Evolutionary conservation across 2,329 filamentous ascomycete species (phyloP).

Genomic region (Escovopsis sp.): DNA sequence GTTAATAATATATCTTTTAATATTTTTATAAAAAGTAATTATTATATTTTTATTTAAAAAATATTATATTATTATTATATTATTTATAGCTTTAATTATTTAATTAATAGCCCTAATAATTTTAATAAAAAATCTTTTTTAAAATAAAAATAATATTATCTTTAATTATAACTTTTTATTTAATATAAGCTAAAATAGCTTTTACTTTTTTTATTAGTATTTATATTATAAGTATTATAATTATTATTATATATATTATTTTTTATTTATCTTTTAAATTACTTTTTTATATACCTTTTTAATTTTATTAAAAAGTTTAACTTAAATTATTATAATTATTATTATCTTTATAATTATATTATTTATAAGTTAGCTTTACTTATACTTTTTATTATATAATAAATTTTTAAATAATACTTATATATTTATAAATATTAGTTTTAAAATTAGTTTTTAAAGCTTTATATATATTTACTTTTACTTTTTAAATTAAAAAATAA

Average conservation of each 20-base stretch:
- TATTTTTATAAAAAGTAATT: no score
- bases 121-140: not conserved
- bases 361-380: no score
- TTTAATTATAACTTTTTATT: no score
- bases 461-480: no score
- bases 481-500: no score
- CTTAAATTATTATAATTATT: not conserved
- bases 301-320: not conserved
- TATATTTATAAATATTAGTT: not conserved
- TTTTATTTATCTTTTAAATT: not conserved
- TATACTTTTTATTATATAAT: no score
- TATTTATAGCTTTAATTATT: not conserved
- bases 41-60: conserved; percentile 1
- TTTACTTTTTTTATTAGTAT: not conserved
- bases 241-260: not conserved
- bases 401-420: no score
- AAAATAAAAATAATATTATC: not conserved
- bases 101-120: not conserved
- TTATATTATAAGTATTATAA: not conserved
- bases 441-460: no score
- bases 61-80: not conserved
- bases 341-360: no score
- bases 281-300: not conserved
- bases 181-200: no score
- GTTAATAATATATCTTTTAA: no score